phyloP scores from a whole-genome alignment of 192 early-diverging fungal species.

The Geranomyces variabilis region DNA sequence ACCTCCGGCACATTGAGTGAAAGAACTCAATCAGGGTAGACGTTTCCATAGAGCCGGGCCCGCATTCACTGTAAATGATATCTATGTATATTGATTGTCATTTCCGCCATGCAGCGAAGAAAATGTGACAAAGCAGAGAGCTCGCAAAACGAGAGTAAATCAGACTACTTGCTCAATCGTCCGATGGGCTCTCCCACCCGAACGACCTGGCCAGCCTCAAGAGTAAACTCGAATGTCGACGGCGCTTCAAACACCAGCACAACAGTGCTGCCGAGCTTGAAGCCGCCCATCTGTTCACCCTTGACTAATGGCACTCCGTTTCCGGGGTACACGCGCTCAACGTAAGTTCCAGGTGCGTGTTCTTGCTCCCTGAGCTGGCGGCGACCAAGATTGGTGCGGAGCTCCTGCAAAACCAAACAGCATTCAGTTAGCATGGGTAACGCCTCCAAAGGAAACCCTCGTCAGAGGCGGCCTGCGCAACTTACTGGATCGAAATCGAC shows the following conservation, averaged over 20 bases:
- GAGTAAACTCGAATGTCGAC: slow-evolving; percentile 71
- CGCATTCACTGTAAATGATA: too few relatives aligned
- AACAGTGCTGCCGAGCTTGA: slow-evolving; percentile 91
- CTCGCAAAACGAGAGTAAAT: too few relatives aligned
- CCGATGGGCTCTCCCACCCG: slow-evolving; percentile 81
- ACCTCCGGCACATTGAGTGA: slow-evolving; percentile 73
- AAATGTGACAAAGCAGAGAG: too few relatives aligned
- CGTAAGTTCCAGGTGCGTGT: slow-evolving; percentile 69
- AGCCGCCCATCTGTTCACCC: slow-evolving; percentile 95
- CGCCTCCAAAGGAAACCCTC: too few relatives aligned
- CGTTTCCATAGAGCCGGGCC: too few relatives aligned
- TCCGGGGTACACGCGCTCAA: slow-evolving; percentile 74
- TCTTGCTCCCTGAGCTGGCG: slow-evolving; percentile 24
- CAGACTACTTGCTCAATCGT: slow-evolving; percentile 8
- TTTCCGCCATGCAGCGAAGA: too few relatives aligned
- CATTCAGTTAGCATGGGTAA: too few relatives aligned
- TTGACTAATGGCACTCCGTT: slow-evolving; percentile 68
- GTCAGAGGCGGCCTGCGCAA: neutral
- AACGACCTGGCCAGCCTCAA: slow-evolving; percentile 74
- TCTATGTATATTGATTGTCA: too few relatives aligned
- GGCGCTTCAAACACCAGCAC: slow-evolving; percentile 98
- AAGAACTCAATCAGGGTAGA: too few relatives aligned
- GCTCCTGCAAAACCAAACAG: slow-evolving; percentile 32
- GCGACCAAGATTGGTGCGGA: slow-evolving; percentile 50
- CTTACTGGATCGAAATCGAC: slow-evolving; percentile 89